These are phyloP conservation scores for Talaromyces trachyspermus DNA, from an alignment of 495 filamentous ascomycete species.

Conservation along the genomic window DNA sequence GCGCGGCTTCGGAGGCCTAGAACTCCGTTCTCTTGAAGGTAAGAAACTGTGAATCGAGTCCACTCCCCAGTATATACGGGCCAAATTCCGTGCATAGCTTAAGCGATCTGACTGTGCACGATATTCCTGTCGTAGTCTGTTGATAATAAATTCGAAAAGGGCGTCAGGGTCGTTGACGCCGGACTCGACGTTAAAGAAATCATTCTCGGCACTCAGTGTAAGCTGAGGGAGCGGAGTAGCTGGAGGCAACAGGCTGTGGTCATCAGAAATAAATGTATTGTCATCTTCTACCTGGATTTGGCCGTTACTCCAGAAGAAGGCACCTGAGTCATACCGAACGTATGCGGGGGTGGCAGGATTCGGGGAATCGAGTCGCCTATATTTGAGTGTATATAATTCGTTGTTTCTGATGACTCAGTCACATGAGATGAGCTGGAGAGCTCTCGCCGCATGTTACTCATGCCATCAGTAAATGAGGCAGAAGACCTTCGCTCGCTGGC, in stretches of 20 bases:
- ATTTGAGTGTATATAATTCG: slow-evolving; percentile 1
- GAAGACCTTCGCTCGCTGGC: no score
- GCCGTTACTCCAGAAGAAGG: background rate
- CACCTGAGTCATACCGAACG: background rate
- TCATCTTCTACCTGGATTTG: background rate
- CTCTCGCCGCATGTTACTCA: background rate
- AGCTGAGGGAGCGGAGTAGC: background rate
- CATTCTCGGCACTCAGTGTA: background rate
- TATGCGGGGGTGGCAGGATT: background rate
- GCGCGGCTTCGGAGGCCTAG: no score
- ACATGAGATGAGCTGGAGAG: background rate
- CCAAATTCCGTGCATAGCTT: background rate
- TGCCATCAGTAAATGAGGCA: background rate
- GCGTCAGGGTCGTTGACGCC: background rate
- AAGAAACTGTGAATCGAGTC: background rate
- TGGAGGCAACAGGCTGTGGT: background rate
- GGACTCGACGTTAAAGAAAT: background rate
- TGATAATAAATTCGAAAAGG: background rate
- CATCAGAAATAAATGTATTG: background rate
- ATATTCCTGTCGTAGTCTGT: background rate
- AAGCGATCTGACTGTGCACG: background rate
- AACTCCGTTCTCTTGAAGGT: background rate
- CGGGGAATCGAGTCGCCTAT: background rate
- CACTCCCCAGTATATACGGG: background rate
- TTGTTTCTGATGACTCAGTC: no score